Evolutionary conservation across 306 rosid species (phyloP), one percentile per base, ranked within the genome.

Genomic region (Castanea crenata): DNA sequence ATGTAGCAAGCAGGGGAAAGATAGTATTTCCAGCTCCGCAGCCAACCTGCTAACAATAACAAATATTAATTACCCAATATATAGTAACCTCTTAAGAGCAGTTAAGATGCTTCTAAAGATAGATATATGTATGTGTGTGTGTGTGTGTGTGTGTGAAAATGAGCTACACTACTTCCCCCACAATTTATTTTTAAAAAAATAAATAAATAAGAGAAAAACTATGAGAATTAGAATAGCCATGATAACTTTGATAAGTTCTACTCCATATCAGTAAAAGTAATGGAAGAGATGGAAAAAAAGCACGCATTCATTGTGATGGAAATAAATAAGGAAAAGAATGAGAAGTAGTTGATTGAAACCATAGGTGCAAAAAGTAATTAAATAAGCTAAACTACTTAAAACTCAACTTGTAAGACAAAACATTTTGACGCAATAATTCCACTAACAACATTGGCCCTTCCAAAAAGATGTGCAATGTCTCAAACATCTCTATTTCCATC

Each of bases 21-120:
- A 88, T 88, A n/a, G 94, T 92, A 83, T 95, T 95, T 77, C 99
- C 99, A 75, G 95, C 94, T 85, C 98, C 98, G 84, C 98, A 92
- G 57, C 97, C 98, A 72, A 81, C 88, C 99, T 95, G 94, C 79
- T 71, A 80, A 69, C 18, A 63, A 69, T 55, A 63, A 79, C 74
- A 80, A 15, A 71, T 44, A 62, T 52, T 75, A 75, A 31, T 29
- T 78, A 20, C 49, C 65, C 72, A 32, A 67, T 6, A 67, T 67
- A 67, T 67, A 1, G 72, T 67, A 18, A 67, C 76, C 55, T 69
- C 74, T 41, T 8, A 31, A 56, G 58, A 82, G 79, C 11, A 59
- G 75, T 69, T 38, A 68, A 71, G 12, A 10, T 20, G 38, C 75
- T 49, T 54, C 32, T 32, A 44, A 25, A 25, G 27, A 25, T 25